Evolutionary conservation across 2,329 filamentous ascomycete species (phyloP), one percentile per base, ranked within the genome.

Genomic region (Diatrype stigma): DNA sequence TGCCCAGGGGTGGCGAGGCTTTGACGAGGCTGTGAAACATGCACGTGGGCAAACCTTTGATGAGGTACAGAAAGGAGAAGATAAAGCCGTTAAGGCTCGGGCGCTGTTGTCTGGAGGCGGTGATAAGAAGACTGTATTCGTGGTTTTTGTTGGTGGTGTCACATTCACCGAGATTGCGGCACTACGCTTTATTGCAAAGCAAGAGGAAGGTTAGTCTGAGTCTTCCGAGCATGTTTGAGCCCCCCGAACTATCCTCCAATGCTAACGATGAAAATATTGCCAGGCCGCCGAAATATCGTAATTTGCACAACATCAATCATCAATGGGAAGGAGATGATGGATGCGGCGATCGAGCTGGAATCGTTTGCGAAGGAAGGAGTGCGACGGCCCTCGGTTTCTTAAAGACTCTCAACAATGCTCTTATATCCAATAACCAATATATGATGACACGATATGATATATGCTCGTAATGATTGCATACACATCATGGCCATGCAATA

Each of bases 131-230:
- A 93, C 89, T 0, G 87, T 96, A 1, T 89, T 96, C 64, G 86
- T 99, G n/a, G 96, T 97, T 60, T 97, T 97, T 70, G 75, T 99
- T 17, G 94, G 94, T n/a, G 95, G 94, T 2, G 89, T 99, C 50
- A 96, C 91, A 0, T 96, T 95, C 65, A 93, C 94, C 0, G 94
- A 99, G 71, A 93, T 99, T 67, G 91, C 95, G 38, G 94, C 95
- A 19, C 68, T 99, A 65, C 81, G 95, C 49, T 97, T 96, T 66
- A 87, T 99, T 59, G 90, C 89, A 10, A 85, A 85, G 65, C 86
- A 93, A 69, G 86, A 94, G 83, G 81, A 89, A 76, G 80, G 83
- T 84, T 65, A 59, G 75, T 63, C 21, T 23, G 35, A 12, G 32
- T 17, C 45, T 23, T 28, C 44, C 38, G 51, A 37, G 46, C 50